phyloP scores from a whole-genome alignment of 805 yeast genomes.

The Ogataea salicorniae region DNA sequence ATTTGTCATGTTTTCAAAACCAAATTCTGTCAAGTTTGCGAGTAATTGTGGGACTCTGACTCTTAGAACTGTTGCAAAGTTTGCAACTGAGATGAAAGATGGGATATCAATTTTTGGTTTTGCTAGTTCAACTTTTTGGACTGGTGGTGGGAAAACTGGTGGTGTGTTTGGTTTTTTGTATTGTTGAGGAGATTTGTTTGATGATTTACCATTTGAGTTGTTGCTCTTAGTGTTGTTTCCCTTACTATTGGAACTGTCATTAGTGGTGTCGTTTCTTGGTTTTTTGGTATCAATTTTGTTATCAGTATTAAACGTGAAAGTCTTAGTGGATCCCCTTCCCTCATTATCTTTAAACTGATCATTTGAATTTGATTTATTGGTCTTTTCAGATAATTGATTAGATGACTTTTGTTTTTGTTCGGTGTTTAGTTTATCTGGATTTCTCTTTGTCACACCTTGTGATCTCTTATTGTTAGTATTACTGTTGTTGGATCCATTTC shows the following conservation, averaged over 20 bases:
- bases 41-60: slow-evolving; percentile 60
- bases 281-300: neutral
- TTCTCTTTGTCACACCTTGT: neutral
- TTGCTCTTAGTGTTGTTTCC: neutral
- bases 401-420: neutral
- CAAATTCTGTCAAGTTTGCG: slow-evolving; percentile 55
- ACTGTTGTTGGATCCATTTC: neutral
- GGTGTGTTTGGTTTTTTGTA: slow-evolving; percentile 2
- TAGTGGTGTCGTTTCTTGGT: neutral
- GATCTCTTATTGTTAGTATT: neutral
- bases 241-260: neutral
- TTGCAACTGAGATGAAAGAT: slow-evolving; percentile 70
- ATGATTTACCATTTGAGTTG: neutral
- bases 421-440: neutral
- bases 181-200: neutral
- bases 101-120: slow-evolving; percentile 48
- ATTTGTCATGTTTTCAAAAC: slow-evolving; percentile 66
- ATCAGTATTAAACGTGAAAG: neutral
- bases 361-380: neutral
- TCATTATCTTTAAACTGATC: no score
- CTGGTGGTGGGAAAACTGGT: slow-evolving; percentile 7
- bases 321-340: no score
- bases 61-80: slow-evolving; percentile 66
- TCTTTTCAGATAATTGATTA: neutral
- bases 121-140: slow-evolving; percentile 1